Percentiles rank a stretch among this genome's conserved stretches.
phyloP scores from a whole-genome alignment of 169 alveolate species.

The Cryptosporidium baileyi region DNA sequence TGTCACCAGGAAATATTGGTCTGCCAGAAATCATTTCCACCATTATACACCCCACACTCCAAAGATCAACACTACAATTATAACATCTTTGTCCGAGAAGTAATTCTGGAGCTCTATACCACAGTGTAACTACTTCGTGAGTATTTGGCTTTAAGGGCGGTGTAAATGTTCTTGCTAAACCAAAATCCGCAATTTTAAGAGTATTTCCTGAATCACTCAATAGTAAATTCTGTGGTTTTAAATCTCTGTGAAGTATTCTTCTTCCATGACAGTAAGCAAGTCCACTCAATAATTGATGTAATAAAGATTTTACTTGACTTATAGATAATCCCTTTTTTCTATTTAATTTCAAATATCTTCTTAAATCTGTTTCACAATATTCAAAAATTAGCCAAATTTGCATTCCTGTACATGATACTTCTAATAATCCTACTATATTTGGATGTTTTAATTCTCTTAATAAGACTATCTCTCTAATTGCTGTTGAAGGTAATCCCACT shows the following conservation, averaged over 20 bases:
- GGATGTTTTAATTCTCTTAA: constrained; percentile 86
- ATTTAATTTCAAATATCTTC: constrained; percentile 71
- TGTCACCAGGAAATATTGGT: constrained; percentile 84
- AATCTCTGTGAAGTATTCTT: constrained; percentile 89
- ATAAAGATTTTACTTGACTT: constrained; percentile 74
- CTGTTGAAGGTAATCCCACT: constrained; percentile 89
- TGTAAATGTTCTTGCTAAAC: constrained; percentile 91
- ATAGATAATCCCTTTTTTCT: constrained; percentile 76
- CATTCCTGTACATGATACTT: constrained; percentile 69
- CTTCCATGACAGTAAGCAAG: constrained; percentile 85
- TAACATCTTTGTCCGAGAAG: constrained; percentile 84
- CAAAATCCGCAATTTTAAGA: constrained; percentile 83
- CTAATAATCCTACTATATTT: constrained; percentile 80
- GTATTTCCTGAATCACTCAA: constrained; percentile 75
- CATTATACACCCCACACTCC: constrained; percentile 90
- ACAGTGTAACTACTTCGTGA: constrained; percentile 86
- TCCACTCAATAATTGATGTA: constrained; percentile 82
- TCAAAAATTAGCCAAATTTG: constrained; percentile 75
- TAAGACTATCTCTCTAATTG: constrained; percentile 87
- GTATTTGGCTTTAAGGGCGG: constrained; percentile 86
- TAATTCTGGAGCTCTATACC: constrained; percentile 91
- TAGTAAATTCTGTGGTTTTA: constrained; percentile 87
- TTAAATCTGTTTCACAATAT: constrained; percentile 73
- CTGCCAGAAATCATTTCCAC: constrained; percentile 78
- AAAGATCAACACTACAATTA: constrained; percentile 86